Evolutionary conservation across 257 asterid genomes (phyloP), one percentile per base, ranked within the genome.

Genomic region (Penstemon barbatus): DNA sequence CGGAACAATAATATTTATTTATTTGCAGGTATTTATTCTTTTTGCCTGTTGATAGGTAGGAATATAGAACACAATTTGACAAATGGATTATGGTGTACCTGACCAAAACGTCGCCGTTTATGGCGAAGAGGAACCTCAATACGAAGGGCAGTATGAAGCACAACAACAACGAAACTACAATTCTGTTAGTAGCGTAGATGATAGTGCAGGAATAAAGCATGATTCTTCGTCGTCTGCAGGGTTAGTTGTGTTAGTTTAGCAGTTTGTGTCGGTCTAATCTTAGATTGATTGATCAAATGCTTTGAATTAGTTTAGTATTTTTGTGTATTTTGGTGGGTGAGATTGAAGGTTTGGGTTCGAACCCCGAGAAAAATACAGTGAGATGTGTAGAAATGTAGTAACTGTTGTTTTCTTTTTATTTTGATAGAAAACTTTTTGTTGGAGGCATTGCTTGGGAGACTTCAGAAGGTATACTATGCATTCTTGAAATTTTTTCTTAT

Each of bases 391-490:
- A 79, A 79, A 57, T 70, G 72, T 78, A 74, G 88, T 86, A 84
- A 90, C 87, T 84, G 82, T 86, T 84, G 80, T 88, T 88, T 93
- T 25, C 33, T 25, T 25, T 87, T 79, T 79, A 75, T 80, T 83
- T 85, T 93, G 78, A 79, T 93, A 93, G 97, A 88, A 93, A 93
- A 84, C 99, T 93, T 78, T 93, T 90, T 78, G 97, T 90, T 8
- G 99, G 99, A 48, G 99, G 99, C 91, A 93, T 93, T 84, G 97
- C 99, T 72, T 90, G 96, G 97, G 97, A 93, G 92, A 93, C 99
- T 63, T 82, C 95, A 3, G 90, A 90, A 93, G 99, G 99, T 93
- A 90, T 54, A 25, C 37, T 39, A 25, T 25, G 33, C 33, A 25
- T 55, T 41, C 40, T 58, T 43, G 18, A 9, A 64, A 37, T 51